phyloP scores from a whole-genome alignment of 2,329 filamentous ascomycete genomes.

The Monilinia laxa region DNA sequence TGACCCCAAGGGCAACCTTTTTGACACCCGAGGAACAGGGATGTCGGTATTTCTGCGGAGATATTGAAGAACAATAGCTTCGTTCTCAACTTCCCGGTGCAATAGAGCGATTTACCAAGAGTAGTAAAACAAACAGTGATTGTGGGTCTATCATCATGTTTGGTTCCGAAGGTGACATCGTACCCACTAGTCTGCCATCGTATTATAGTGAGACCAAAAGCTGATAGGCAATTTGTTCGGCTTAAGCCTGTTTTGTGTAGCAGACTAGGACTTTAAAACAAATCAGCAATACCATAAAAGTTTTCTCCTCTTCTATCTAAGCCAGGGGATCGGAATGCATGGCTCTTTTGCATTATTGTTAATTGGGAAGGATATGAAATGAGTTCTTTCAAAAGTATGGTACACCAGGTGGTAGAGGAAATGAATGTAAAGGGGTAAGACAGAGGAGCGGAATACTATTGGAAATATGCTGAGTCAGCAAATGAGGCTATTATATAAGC shows the following conservation, averaged over 20 bases:
- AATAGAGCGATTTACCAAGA: conserved; percentile 38
- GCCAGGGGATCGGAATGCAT: background rate
- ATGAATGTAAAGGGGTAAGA: background rate
- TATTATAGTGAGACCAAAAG: background rate
- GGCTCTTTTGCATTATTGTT: background rate
- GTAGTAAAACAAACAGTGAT: conserved; percentile 32
- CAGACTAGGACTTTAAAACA: background rate
- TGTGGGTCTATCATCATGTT: background rate
- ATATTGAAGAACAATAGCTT: conserved; percentile 36
- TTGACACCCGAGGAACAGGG: conserved; percentile 30
- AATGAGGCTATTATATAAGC: too few relatives aligned
- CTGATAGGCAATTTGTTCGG: background rate
- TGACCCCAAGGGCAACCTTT: conserved; percentile 31
- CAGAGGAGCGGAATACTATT: too few relatives aligned
- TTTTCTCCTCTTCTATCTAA: background rate
- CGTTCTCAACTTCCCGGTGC: conserved; percentile 34
- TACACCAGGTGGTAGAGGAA: background rate
- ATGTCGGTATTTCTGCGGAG: conserved; percentile 32
- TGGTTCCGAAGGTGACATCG: background rate
- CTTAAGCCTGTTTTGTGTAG: background rate
- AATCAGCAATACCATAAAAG: background rate
- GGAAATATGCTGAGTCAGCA: too few relatives aligned
- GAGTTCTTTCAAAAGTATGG: background rate
- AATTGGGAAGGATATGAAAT: background rate
- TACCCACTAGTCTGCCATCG: background rate